Evolutionary conservation across 2,329 filamentous ascomycete genomes (phyloP).

Genomic region (Camptophora hylomeconis): DNA sequence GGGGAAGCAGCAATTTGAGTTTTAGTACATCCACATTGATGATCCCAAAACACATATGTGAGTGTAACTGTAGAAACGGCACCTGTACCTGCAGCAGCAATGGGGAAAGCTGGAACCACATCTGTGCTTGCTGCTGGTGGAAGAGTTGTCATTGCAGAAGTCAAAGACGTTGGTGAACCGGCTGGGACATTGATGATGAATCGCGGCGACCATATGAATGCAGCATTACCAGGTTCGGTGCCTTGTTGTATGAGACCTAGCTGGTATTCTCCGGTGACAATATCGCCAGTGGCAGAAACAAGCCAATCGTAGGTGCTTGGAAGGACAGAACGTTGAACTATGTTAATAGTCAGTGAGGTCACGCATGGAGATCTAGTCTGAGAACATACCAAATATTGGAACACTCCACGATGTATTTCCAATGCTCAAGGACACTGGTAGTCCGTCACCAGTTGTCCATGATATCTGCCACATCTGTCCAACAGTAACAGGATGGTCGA

Average conservation of each 20-base stretch:
- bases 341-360: too few species aligned
- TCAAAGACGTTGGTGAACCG: too few species aligned
- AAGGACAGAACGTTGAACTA: too few species aligned
- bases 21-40: constrained; percentile 10
- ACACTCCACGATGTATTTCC: constrained; percentile 10
- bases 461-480: constrained; percentile 12
- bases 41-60: constrained; percentile 11
- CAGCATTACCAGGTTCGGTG: constrained; percentile 1
- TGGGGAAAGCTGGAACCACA: too few species aligned
- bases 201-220: too few species aligned
- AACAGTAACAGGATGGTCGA: constrained; percentile 7
- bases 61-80: too few species aligned
- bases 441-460: constrained; percentile 11
- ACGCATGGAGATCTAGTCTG: not conserved
- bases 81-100: too few species aligned
- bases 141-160: too few species aligned
- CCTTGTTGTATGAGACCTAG: constrained; percentile 11
- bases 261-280: constrained; percentile 12
- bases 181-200: too few species aligned
- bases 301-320: constrained; percentile 11
- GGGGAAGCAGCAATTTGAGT: constrained; percentile 6
- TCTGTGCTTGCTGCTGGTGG: too few species aligned
- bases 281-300: constrained; percentile 9
- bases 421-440: constrained; percentile 10
- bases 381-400: constrained; percentile 11